Conservation (phyloP, 2,329 filamentous ascomycete genomes). For the Pezicula neosporulosa region DNA sequence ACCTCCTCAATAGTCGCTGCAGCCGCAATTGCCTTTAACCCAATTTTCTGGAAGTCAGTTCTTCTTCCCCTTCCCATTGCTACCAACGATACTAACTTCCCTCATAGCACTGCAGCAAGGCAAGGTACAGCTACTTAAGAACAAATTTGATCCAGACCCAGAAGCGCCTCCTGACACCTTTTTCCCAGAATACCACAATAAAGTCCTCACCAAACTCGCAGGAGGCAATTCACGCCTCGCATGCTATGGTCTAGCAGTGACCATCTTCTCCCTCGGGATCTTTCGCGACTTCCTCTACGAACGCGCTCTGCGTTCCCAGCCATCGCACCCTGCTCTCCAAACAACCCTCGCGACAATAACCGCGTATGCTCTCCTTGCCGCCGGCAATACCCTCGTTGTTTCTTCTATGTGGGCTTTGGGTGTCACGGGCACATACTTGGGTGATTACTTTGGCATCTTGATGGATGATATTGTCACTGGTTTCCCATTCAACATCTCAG, state of each 20-base stretch:
- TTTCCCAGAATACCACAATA: conserved; percentile 79
- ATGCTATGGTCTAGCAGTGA: conserved; percentile 84
- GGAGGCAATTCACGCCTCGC: conserved; percentile 72
- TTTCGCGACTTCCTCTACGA: conserved; percentile 87
- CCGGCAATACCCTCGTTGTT: conserved; percentile 81
- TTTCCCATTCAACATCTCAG: conserved; percentile 92
- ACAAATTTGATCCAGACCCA: conserved; percentile 18
- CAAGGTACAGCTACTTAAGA: conserved; percentile 53
- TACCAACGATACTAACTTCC: neutral
- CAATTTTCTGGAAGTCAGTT: conserved; percentile 98
- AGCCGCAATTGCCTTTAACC: conserved; percentile 85
- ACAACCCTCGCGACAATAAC: conserved; percentile 55
- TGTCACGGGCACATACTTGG: conserved; percentile 92
- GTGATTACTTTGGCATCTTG: conserved; percentile 97
- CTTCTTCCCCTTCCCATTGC: conserved; percentile 1
- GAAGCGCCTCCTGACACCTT: conserved; percentile 7
- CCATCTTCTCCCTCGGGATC: conserved; percentile 90
- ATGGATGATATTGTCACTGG: conserved; percentile 94
- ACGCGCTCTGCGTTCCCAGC: conserved; percentile 71
- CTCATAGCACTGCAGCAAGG: conserved; percentile 71
- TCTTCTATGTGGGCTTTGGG: conserved; percentile 89
- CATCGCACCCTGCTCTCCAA: conserved; percentile 70
- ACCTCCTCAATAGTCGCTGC: conserved; percentile 62
- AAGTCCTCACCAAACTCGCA: conserved; percentile 83
- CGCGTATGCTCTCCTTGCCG: conserved; percentile 67